A percentile compares a stretch with the other conserved stretches of the same genome.
Evolutionary conservation across 768 basidiomycete species (phyloP).

Genomic region (Hygrocybe punicea): DNA sequence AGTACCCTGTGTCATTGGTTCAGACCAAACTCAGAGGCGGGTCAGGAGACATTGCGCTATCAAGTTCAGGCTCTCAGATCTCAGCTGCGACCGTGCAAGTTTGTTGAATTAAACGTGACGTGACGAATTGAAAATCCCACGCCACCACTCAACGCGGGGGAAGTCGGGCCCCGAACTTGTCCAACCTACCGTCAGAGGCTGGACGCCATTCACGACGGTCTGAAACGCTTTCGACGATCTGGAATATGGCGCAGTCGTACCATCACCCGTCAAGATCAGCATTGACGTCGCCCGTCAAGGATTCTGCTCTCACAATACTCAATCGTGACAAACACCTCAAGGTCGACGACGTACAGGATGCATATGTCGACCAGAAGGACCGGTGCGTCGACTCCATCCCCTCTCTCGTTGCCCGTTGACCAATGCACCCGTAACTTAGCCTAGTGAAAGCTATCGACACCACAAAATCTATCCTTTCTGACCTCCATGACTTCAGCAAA

Average conservation of each 20-base stretch:
- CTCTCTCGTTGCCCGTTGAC: not conserved
- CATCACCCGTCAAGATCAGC: not conserved
- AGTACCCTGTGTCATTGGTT: too few relatives aligned
- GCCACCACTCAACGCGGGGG: too few relatives aligned
- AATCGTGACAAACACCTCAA: conserved; percentile 45
- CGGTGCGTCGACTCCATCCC: conserved; percentile 46
- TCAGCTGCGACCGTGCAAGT: too few relatives aligned
- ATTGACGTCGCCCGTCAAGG: not conserved
- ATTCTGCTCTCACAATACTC: not conserved
- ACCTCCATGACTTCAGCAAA: conserved; percentile 78
- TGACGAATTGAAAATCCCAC: too few relatives aligned
- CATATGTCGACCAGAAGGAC: conserved; percentile 71
- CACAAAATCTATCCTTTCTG: conserved; percentile 63
- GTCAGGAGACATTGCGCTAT: too few relatives aligned
- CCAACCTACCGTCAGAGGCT: too few relatives aligned
- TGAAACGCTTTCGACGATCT: too few relatives aligned
- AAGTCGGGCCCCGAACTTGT: too few relatives aligned
- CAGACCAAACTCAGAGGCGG: too few relatives aligned
- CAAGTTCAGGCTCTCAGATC: too few relatives aligned
- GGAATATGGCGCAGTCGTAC: not conserved
- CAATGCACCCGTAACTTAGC: conserved; percentile 35
- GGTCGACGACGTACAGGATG: conserved; percentile 72
- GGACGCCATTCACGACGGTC: too few relatives aligned
- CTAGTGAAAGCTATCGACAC: conserved; percentile 75
- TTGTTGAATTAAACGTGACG: too few relatives aligned